Evolutionary conservation across 2,329 filamentous ascomycete species (phyloP), one percentile per base, ranked within the genome.

Genomic region (Clonostachys rhizophaga): DNA sequence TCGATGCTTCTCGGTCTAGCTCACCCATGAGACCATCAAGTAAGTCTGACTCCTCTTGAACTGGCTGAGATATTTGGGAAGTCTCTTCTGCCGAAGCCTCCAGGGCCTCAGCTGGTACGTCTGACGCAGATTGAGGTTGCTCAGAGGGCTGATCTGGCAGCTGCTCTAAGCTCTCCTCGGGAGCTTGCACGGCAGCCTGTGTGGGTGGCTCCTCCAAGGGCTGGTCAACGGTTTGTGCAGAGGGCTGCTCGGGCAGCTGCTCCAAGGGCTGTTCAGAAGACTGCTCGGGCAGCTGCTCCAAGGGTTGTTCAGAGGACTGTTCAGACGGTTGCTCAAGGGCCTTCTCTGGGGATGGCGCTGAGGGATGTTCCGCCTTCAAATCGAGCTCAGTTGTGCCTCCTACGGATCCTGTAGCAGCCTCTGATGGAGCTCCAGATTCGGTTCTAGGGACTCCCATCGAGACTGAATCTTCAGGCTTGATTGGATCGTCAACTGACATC

Each of bases 21-120:
- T 70, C 72, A 2, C 69, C 64, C 53, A 75, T 67, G 2, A 75
- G 55, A n/a, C 65, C 69, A n/a, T 65, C 68, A 18, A 75, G 64
- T 35, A 75, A 47, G 54, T 76, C 71, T 8, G 68, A 63, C 24
- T 70, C 68, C 13, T 68, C 65, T 3, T 64, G 58, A 34, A 61
- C 62, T 9, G 44, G 34, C 4, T 47, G 24, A 16, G 63, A 39
- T 9, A 35, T 41, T 14, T 40, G 46, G 30, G 42, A 11, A 7
- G 44, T 18, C 37, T 42, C 37, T 20, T 52, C 37, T 9, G 44
- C 44, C 44, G 24, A 39, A 11, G 36, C 6, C 36, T 39, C 36
- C 36, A n/a, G 36, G 14, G 37, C 34, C 10, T 34, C 47, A 5
- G 48, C 42, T 5, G 17, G n/a, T 35, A 42, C 24, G 16, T 34